Conservation (phyloP, 805 yeast genomes). For the Wickerhamiella occidentalis region DNA sequence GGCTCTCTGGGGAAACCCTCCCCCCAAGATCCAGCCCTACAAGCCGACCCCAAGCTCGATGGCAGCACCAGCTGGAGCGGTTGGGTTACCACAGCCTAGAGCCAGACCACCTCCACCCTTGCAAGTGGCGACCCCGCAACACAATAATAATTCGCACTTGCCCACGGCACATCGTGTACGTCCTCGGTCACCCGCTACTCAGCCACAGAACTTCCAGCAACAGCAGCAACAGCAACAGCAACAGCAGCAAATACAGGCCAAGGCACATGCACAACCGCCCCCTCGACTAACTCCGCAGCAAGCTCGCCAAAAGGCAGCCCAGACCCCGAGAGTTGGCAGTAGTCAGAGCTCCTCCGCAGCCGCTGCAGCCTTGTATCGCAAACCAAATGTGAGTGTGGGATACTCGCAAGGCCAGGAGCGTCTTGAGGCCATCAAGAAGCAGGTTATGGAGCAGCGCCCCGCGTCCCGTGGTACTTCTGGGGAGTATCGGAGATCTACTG, state of each 20-base stretch:
- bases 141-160: background rate
- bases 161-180: background rate
- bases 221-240: background rate
- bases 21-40: slow-evolving; percentile 54
- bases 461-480: background rate
- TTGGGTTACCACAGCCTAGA: slow-evolving; percentile 7
- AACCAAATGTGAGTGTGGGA: slow-evolving; percentile 13
- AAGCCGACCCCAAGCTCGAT: slow-evolving; percentile 18
- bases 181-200: background rate
- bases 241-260: background rate
- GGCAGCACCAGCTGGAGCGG: slow-evolving; percentile 16
- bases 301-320: slow-evolving; percentile 2
- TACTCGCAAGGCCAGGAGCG: slow-evolving; percentile 22
- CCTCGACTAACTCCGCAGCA: background rate
- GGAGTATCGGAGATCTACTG: background rate
- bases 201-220: background rate
- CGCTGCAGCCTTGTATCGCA: slow-evolving; percentile 14
- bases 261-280: background rate
- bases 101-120: background rate
- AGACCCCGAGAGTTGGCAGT: background rate
- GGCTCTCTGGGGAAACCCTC: slow-evolving; percentile 53
- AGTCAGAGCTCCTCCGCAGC: slow-evolving; percentile 13
- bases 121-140: background rate
- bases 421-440: slow-evolving; percentile 17
- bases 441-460: slow-evolving; percentile 12